Percentiles rank a stretch among this genome's conserved stretches.
Evolutionary conservation across 495 filamentous ascomycete species (phyloP).

Genomic region (Penicillium soppii): DNA sequence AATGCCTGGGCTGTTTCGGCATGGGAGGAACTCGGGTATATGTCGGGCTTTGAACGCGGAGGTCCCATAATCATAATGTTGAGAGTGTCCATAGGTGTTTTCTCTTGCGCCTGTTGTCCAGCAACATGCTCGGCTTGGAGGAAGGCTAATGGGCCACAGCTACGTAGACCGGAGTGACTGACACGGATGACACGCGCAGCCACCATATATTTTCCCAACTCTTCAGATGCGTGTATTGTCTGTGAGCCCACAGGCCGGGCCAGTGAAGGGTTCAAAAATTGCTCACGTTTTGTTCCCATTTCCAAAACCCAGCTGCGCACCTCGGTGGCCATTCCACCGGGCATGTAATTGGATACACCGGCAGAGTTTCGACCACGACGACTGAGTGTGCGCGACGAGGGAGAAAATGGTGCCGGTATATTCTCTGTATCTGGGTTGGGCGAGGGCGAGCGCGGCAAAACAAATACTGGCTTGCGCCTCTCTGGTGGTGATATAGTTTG

Average conservation of each 20-base stretch:
- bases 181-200: slow-evolving; percentile 19
- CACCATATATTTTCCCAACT: slow-evolving; percentile 19
- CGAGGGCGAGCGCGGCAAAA: slow-evolving; percentile 42
- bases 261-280: not conserved
- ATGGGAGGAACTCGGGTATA: not conserved
- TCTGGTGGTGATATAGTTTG: slow-evolving; percentile 15
- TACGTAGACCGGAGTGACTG: slow-evolving; percentile 20
- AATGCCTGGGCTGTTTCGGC: not conserved
- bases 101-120: not conserved
- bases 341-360: slow-evolving; percentile 23
- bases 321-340: slow-evolving; percentile 45
- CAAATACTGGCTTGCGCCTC: slow-evolving; percentile 36
- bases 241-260: not conserved
- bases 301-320: slow-evolving; percentile 47
- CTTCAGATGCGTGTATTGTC: not conserved
- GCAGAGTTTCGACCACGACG: slow-evolving; percentile 31
- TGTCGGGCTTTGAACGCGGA: slow-evolving; percentile 18
- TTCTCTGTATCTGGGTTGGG: slow-evolving; percentile 23
- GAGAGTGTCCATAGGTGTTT: not conserved
- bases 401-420: slow-evolving; percentile 42
- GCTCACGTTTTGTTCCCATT: slow-evolving; percentile 35
- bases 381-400: slow-evolving; percentile 33
- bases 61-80: slow-evolving; percentile 34
- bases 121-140: slow-evolving; percentile 16
- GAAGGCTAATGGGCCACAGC: slow-evolving; percentile 33